Percentiles rank a stretch among this genome's conserved stretches.
Evolutionary conservation across 257 asterid species (phyloP).

Genomic region (Lycium ferocissimum): DNA sequence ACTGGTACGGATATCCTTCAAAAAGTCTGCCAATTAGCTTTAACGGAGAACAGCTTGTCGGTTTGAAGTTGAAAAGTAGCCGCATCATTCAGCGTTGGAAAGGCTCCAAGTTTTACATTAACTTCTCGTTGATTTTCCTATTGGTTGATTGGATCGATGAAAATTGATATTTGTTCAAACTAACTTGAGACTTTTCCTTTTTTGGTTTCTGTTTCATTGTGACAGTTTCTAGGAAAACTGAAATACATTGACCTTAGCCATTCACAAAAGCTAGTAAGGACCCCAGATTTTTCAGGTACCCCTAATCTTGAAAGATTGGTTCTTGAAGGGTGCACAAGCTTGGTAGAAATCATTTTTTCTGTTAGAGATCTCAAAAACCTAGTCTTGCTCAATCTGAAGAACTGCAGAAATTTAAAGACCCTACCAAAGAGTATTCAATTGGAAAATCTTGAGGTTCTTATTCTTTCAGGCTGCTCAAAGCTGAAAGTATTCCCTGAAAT

Average conservation of each 20-base stretch:
- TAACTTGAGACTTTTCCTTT: background rate
- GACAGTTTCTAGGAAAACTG: slow-evolving; percentile 26
- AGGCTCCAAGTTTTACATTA: no score
- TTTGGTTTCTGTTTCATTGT: background rate
- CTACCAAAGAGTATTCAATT: slow-evolving; percentile 28
- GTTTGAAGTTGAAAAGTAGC: no score
- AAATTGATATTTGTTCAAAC: no score
- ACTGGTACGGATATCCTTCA: no score
- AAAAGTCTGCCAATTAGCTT: no score
- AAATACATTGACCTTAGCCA: slow-evolving; percentile 38
- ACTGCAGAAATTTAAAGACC: slow-evolving; percentile 24
- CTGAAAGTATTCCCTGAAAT: slow-evolving; percentile 27
- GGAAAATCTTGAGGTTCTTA: background rate
- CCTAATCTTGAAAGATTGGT: slow-evolving; percentile 33
- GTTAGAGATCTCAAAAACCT: slow-evolving; percentile 30
- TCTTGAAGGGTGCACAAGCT: slow-evolving; percentile 32
- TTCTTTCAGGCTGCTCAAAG: slow-evolving; percentile 33
- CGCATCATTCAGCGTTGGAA: no score
- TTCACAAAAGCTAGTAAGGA: slow-evolving; percentile 27
- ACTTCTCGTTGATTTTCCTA: no score
- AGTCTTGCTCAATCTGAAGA: slow-evolving; percentile 8
- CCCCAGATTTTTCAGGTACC: slow-evolving; percentile 35
- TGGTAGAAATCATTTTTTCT: slow-evolving; percentile 26
- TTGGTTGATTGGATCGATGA: no score
- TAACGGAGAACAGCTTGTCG: no score